These are phyloP conservation scores for Eucalyptus globulus DNA, from an alignment of 345 rosid genomes.

Conservation along the genomic window DNA sequence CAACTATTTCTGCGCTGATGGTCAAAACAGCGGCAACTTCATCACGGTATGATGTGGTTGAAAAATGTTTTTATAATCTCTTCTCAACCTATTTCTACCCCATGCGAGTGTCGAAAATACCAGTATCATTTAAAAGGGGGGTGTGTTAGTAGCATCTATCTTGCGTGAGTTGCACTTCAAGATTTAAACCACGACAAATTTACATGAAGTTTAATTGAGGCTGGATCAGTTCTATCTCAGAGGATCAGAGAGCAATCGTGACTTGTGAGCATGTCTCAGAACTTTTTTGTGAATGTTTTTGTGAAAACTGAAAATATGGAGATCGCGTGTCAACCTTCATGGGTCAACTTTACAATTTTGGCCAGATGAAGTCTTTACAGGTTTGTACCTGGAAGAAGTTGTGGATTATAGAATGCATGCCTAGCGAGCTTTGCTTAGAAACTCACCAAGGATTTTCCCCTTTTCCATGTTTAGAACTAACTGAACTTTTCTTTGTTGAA, in stretches of 20 bases:
- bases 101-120: not conserved
- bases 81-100: not conserved
- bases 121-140: not conserved
- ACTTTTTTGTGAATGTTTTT: not conserved
- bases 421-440: not conserved
- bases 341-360: not conserved
- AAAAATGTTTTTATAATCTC: not conserved
- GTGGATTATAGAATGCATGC: not conserved
- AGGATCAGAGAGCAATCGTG: not conserved
- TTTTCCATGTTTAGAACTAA: not conserved
- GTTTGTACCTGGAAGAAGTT: not conserved
- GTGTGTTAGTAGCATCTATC: not conserved
- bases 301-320: not conserved
- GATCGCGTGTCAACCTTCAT: not conserved
- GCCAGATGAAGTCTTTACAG: not conserved
- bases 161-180: not conserved
- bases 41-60: slow-evolving; percentile 33
- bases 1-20: slow-evolving; percentile 62
- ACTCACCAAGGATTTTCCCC: not conserved
- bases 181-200: not conserved
- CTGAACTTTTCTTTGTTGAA: not conserved
- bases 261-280: not conserved
- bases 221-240: not conserved
- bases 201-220: not conserved
- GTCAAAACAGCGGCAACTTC: slow-evolving; percentile 74